Base-by-base conservation (phyloP, 2,329 filamentous ascomycete genomes). In the Geosmithia morbida region DNA sequence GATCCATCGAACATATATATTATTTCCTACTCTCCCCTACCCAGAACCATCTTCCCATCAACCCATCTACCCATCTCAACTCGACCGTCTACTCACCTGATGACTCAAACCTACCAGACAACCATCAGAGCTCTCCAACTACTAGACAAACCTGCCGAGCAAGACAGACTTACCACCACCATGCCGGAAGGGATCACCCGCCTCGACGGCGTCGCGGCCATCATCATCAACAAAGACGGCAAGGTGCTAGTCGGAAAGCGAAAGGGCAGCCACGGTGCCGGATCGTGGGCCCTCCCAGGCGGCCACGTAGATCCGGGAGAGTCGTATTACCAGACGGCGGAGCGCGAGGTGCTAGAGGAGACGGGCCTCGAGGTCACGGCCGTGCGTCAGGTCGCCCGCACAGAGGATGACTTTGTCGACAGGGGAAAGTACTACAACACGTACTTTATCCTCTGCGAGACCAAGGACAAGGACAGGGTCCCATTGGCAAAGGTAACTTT, bases 301-400 rank as follows among this genome's bases (percentile, higher is more conserved):
- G 86, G 85, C 0, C 84, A 90, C 55, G 72, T 89, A 16, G 85
- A 90, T 51, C 74, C 75, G 48, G 74, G 75, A 51, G 85, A 90
- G 58, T 20, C 14, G 7, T 68, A 68, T 2, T 70, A 78, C 30
- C 67, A 77, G 18, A 59, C 62, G 0, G 83, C 83, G 0, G 70
- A 65, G 44, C 73, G 85, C 3, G 85, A 90, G 61, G 68, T 75
- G 0, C 57, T 76, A 0, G 85, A 90, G 58, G 85, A 90, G 57
- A 87, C 85, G 0, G 81, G 74, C 0, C 67, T 87, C 0, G 55
- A 61, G 0, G 67, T 87, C 1, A 65, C 60, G 1, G 67, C 72
- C 7, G 45, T 75, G 5, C 48, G 45, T 37, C 68, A 66, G 43
- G 70, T 83, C 40, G 52, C 72, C 0, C 72, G 77, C 0, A 87